Percentiles rank a stretch among this genome's conserved stretches.
Evolutionary conservation across 2,329 filamentous ascomycete species (phyloP).

Genomic region (Cercospora sojina): DNA sequence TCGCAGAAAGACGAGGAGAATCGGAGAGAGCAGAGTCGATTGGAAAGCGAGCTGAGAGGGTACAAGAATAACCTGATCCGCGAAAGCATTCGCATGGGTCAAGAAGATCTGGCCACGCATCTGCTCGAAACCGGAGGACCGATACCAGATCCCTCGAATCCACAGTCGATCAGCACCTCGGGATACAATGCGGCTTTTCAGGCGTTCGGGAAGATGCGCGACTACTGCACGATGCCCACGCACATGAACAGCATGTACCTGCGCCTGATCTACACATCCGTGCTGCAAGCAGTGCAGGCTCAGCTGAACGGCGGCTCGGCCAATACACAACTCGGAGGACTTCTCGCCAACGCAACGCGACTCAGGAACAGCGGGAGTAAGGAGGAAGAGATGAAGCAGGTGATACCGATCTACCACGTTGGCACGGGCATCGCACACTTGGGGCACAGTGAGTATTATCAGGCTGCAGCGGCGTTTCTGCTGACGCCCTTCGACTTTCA

Average conservation of each 20-base stretch:
- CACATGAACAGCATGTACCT: slow-evolving; percentile 82
- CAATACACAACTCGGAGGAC: slow-evolving; percentile 52
- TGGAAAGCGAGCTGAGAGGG: slow-evolving; percentile 81
- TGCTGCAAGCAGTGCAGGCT: slow-evolving; percentile 70
- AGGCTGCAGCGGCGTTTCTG: slow-evolving; percentile 73
- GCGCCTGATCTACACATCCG: slow-evolving; percentile 71
- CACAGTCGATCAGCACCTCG: slow-evolving; percentile 20
- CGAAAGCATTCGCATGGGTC: slow-evolving; percentile 89
- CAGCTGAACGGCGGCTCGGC: slow-evolving; percentile 39
- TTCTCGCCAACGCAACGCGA: slow-evolving; percentile 58
- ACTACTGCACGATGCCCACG: slow-evolving; percentile 78
- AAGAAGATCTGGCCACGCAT: slow-evolving; percentile 86
- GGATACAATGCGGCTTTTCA: slow-evolving; percentile 71
- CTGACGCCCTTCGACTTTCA: slow-evolving; percentile 55
- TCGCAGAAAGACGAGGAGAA: slow-evolving; percentile 65
- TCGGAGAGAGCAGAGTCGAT: slow-evolving; percentile 66
- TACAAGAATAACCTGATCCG: slow-evolving; percentile 98
- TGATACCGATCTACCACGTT: slow-evolving; percentile 63
- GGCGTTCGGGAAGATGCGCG: slow-evolving; percentile 81
- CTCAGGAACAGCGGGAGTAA: slow-evolving; percentile 47
- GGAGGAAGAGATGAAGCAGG: slow-evolving; percentile 58
- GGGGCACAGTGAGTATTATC: slow-evolving; percentile 55
- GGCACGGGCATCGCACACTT: slow-evolving; percentile 63
- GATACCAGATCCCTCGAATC: slow-evolving; percentile 28
- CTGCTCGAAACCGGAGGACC: slow-evolving; percentile 69